phyloP scores from a whole-genome alignment of 2,329 filamentous ascomycete species.

The Penicillium sp. region DNA sequence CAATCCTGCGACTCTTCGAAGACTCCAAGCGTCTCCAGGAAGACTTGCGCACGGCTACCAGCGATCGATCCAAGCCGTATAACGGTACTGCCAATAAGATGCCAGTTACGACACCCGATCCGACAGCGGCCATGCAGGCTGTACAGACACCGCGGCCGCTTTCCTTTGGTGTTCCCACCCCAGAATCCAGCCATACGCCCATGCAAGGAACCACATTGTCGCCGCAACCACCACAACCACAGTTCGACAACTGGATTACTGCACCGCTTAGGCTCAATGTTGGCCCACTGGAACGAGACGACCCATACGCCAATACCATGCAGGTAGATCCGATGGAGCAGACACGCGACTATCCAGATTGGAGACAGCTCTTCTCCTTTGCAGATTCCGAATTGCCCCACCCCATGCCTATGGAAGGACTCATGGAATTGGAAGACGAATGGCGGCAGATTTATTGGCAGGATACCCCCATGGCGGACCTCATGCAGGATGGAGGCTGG shows the following conservation, averaged over 20 bases:
- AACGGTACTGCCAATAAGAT: conserved; percentile 15
- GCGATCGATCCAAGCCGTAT: conserved; percentile 30
- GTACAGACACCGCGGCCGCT: conserved; percentile 21
- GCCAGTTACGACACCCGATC: conserved; percentile 17
- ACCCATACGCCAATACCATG: conserved; percentile 23
- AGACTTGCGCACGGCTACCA: conserved; percentile 38
- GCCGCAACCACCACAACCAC: conserved; percentile 21
- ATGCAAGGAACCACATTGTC: conserved; percentile 22
- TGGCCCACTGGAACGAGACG: conserved; percentile 22
- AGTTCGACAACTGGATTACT: conserved; percentile 34
- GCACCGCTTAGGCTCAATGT: conserved; percentile 25
- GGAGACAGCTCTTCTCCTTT: conserved; percentile 42
- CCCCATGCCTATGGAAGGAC: conserved; percentile 36
- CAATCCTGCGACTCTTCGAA: conserved; percentile 43
- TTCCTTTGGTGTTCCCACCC: conserved; percentile 29
- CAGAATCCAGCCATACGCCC: conserved; percentile 24
- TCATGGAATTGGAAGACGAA: conserved; percentile 42
- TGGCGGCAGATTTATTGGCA: conserved; percentile 46
- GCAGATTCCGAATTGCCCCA: conserved; percentile 36
- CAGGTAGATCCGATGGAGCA: conserved; percentile 33
- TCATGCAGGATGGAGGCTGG: conserved; percentile 41
- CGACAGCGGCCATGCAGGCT: conserved; percentile 16
- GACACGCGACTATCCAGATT: conserved; percentile 36
- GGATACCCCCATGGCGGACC: conserved; percentile 41
- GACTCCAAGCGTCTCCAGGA: conserved; percentile 42